Conservation (phyloP, 805 yeast species). For the Clavispora fructus region DNA sequence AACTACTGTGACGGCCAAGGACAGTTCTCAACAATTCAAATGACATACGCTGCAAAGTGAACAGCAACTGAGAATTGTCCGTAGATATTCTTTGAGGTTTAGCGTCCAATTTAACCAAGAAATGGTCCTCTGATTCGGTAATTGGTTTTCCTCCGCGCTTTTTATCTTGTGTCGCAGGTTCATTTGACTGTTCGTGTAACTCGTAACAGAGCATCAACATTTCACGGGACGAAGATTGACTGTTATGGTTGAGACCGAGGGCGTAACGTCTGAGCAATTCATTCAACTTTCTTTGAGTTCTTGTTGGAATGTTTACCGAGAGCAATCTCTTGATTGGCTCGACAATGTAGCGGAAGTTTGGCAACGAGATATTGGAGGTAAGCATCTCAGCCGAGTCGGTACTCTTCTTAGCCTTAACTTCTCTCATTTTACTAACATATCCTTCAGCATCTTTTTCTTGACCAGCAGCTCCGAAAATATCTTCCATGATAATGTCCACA, state of each 20-base stretch:
- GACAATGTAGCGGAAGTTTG: constrained; percentile 51
- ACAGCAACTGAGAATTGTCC: constrained; percentile 52
- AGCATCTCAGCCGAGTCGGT: constrained; percentile 80
- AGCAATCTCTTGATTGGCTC: constrained; percentile 63
- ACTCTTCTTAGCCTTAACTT: constrained; percentile 84
- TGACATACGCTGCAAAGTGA: constrained; percentile 67
- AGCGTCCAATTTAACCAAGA: constrained; percentile 66
- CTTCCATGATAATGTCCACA: constrained; percentile 81
- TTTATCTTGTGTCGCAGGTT: constrained; percentile 5
- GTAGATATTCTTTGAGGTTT: constrained; percentile 48
- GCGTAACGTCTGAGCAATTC: constrained; percentile 75
- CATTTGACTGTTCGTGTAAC: constrained; percentile 52
- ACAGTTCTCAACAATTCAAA: constrained; percentile 73
- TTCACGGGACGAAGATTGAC: constrained; percentile 49
- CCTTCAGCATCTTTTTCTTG: constrained; percentile 94
- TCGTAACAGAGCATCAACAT: constrained; percentile 71
- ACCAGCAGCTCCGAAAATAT: constrained; percentile 85
- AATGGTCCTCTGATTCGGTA: constrained; percentile 49
- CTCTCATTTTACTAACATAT: constrained; percentile 78
- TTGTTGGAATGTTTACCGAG: constrained; percentile 58
- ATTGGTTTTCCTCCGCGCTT: constrained; percentile 22
- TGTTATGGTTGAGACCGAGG: constrained; percentile 72
- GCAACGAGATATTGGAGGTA: constrained; percentile 56
- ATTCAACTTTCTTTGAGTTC: constrained; percentile 68
- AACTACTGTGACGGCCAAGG: constrained; percentile 53